Base-by-base conservation (phyloP, 306 rosid species). In the Begonia loranthoides region DNA sequence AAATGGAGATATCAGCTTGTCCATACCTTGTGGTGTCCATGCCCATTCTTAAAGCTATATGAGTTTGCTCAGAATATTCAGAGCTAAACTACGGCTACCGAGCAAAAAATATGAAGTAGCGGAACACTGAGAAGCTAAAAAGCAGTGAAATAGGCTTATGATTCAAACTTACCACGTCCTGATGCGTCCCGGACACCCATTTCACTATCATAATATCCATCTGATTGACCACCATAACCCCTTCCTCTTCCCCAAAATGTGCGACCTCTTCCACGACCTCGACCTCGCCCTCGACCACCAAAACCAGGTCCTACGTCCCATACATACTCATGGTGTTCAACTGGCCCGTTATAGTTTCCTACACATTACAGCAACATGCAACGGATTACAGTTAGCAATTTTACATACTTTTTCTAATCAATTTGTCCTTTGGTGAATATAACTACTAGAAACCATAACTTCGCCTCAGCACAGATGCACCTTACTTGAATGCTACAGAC, bases 301-400 rank as follows among this genome's bases (percentile, higher is more conserved):
- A 67, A 80, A 54, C 96, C 76, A 19, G 70, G 83, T 13, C 92
- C 90, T 34, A 77, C 75, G 55, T 76, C 96, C 85, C 83, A 80
- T 44, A 79, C 79, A 69, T 80, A 87, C 36, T 28, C 96, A 57
- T 72, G 59, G 60, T 78, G 74, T 36, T 87, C 92, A 51, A 57
- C 55, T 52, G 82, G 76, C 48, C 79, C 94, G 60, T 78, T 78
- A 72, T 76, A 76, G 67, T 69, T 57, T 67, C 87, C 94, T 80
- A 53, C 24, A 55, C 4, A 57, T 36, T 12, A 45, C 10, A 51
- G 53, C 54, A 49, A 14, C 34, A 38, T 55, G 58, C 15, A 36
- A 19, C 50, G 14, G 16, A 43, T 17, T 24, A 40, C 57, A 7
- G 13, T 28, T 15, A 2, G 9, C 4, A 34, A 46, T 10, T 49